A percentile compares a stretch with the other conserved stretches of the same genome.
Conservation (phyloP, 169 alveolate genomes). For the Plasmodium falciparum region DNA sequence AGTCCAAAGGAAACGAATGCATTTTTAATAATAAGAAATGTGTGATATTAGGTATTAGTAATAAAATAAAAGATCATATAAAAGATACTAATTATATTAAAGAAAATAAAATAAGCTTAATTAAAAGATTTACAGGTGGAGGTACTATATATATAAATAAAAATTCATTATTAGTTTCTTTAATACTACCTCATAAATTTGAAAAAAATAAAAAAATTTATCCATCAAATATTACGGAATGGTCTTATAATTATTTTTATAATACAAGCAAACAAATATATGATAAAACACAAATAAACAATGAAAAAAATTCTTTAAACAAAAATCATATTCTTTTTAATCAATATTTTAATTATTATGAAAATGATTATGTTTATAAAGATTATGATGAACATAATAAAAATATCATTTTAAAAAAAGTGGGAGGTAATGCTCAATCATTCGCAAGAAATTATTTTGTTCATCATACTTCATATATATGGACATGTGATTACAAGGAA, state of each 20-base stretch:
- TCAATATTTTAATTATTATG: conserved; percentile 18
- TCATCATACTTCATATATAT: conserved; percentile 84
- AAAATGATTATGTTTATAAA: conserved; percentile 23
- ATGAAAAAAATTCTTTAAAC: neutral
- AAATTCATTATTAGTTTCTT: conserved; percentile 73
- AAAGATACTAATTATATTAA: conserved; percentile 76
- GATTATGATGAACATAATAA: conserved; percentile 3
- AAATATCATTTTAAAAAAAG: conserved; percentile 59
- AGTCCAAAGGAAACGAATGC: neutral
- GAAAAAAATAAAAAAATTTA: conserved; percentile 33
- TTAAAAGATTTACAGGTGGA: conserved; percentile 86
- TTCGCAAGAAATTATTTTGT: conserved; percentile 80
- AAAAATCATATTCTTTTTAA: conserved; percentile 2
- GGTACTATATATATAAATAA: conserved; percentile 85
- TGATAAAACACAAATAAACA: no score
- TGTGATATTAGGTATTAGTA: conserved; percentile 82
- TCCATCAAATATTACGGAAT: conserved; percentile 54
- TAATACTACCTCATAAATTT: conserved; percentile 80
- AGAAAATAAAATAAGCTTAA: conserved; percentile 59
- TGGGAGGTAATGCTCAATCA: conserved; percentile 88
- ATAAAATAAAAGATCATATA: conserved; percentile 76
- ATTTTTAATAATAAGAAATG: conserved; percentile 33
- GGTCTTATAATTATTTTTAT: conserved; percentile 40
- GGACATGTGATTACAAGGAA: conserved; percentile 78
- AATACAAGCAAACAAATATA: neutral